Percentiles rank a stretch among this genome's conserved stretches.
Conservation (phyloP, 331 rosid species). For the Pyracantha coccinea region DNA sequence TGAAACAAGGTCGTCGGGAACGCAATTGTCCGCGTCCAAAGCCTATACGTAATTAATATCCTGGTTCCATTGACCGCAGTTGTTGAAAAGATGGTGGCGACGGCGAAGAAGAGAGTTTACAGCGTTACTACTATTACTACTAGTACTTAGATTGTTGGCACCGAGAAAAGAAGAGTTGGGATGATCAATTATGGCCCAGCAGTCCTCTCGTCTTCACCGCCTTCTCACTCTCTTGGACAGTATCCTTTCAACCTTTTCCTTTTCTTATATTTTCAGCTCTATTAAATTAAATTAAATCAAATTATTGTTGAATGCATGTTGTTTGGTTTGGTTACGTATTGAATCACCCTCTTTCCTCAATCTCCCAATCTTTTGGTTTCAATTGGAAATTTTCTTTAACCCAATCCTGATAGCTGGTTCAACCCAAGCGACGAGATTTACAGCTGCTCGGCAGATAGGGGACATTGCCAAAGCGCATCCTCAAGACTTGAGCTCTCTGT, state of each 20-base stretch:
- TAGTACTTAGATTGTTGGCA: neutral
- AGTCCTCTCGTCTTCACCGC: constrained; percentile 97
- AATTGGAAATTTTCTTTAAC: constrained; percentile 38
- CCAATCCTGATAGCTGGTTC: constrained; percentile 73
- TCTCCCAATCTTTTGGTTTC: neutral
- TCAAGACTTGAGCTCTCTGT: constrained; percentile 72
- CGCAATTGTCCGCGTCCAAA: neutral
- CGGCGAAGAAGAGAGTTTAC: neutral
- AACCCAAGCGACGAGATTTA: constrained; percentile 88
- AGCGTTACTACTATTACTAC: neutral
- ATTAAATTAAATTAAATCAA: neutral
- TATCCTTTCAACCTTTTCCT: constrained; percentile 39
- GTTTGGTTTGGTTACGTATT: neutral
- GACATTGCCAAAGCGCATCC: constrained; percentile 96
- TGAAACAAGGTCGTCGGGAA: neutral
- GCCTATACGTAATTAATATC: neutral
- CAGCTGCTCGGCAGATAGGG: constrained; percentile 98
- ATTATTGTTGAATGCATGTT: neutral
- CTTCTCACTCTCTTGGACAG: constrained; percentile 95
- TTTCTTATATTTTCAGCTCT: neutral
- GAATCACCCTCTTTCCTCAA: neutral
- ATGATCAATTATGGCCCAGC: constrained; percentile 92
- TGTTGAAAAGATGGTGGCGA: too few species aligned
- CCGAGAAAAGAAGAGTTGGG: constrained; percentile 22
- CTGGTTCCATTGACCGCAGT: neutral